These are phyloP conservation scores for Talaromyces rugulosus DNA, from an alignment of 2,329 filamentous ascomycete genomes.

Conservation along the genomic window DNA sequence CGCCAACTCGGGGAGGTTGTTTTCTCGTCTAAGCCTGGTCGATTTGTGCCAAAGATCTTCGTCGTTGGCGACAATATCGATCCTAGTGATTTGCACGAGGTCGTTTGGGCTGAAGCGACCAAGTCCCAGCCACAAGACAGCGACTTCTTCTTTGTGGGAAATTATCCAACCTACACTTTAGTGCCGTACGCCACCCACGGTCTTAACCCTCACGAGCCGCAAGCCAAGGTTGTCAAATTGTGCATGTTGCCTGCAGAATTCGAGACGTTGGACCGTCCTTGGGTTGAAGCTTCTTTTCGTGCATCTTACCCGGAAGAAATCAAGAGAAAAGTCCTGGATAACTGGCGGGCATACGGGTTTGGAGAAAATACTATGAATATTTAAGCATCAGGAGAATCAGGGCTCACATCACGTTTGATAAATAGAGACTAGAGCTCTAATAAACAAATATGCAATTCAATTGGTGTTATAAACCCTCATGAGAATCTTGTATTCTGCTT, in stretches of 20 bases:
- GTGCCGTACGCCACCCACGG: constrained; percentile 1
- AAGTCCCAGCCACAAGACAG: constrained; percentile 3
- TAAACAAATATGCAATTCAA: no score
- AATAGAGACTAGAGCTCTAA: no score
- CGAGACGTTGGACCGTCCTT: constrained; percentile 1
- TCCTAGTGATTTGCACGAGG: constrained; percentile 15
- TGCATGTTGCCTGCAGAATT: constrained; percentile 6
- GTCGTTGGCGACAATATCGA: constrained; percentile 19
- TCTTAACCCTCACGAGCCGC: constrained; percentile 1
- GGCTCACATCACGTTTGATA: not conserved
- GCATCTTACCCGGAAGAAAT: constrained; percentile 5
- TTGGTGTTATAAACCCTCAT: no score
- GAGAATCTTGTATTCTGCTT: no score
- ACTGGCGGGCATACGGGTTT: constrained; percentile 7
- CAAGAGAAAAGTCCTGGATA: constrained; percentile 4
- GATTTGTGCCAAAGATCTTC: constrained; percentile 19
- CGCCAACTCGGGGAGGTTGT: constrained; percentile 15
- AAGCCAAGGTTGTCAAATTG: constrained; percentile 1
- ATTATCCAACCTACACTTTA: constrained; percentile 2
- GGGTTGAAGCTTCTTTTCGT: constrained; percentile 3
- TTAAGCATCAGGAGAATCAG: not conserved
- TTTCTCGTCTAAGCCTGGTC: constrained; percentile 19
- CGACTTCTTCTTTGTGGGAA: constrained; percentile 6
- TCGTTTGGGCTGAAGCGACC: constrained; percentile 16
- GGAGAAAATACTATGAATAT: not conserved